Conservation (phyloP, 257 asterid species). For the Fraxinus americana region DNA sequence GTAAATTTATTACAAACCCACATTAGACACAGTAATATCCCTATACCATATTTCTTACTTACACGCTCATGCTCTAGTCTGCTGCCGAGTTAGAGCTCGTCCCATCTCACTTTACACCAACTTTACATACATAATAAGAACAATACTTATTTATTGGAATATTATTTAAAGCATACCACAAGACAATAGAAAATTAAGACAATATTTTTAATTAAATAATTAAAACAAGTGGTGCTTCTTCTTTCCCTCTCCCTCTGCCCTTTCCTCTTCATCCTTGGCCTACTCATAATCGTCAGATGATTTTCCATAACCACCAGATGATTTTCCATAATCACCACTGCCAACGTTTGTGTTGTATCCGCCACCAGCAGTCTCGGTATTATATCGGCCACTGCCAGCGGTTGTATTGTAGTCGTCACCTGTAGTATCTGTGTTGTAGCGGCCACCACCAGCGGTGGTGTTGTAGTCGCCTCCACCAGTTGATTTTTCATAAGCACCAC, state of each 20-base stretch:
- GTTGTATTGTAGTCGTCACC: not conserved
- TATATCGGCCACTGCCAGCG: no score
- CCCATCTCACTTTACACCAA: no score
- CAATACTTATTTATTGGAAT: not conserved
- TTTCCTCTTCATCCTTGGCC: slow-evolving; percentile 50
- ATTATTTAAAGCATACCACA: not conserved
- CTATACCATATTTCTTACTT: no score
- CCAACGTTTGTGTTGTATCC: no score
- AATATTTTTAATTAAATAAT: not conserved
- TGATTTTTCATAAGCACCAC: not conserved
- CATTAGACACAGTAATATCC: no score
- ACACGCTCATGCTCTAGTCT: no score
- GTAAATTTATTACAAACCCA: no score
- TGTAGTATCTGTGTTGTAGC: not conserved
- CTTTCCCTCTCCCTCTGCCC: slow-evolving; percentile 45
- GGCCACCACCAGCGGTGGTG: not conserved
- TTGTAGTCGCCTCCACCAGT: not conserved
- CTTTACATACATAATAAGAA: no score
- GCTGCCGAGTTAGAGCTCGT: no score
- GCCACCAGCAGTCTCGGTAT: no score
- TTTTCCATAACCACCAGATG: slow-evolving; percentile 14
- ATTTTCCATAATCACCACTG: no score
- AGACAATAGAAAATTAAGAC: not conserved
- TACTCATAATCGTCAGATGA: slow-evolving; percentile 26
- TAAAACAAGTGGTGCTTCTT: slow-evolving; percentile 56